Evolutionary conservation across 179 eudicot genomes (phyloP), one percentile per base, ranked within the genome.

Genomic region (Silene coronaria): DNA sequence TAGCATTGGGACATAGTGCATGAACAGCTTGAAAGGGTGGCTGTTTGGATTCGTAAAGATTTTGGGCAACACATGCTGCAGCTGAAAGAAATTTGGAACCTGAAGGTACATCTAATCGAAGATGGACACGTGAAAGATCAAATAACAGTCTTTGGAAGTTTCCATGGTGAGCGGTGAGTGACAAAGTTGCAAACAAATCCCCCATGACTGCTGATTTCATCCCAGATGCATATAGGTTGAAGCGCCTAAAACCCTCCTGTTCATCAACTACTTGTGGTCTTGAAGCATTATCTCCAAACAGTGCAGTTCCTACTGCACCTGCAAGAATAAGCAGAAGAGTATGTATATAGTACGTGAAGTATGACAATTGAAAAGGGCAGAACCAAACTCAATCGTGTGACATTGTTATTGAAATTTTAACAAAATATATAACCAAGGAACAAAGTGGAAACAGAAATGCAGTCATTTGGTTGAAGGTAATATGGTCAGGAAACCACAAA

Each of bases 111-210:
- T 93, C 92, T 67, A 93, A 36, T 17, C 88, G 88, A 51, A 80
- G 87, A 78, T 86, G 80, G 72, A 91, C 11, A 16, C 88, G 86
- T 42, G 97, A 89, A 17, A 93, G 93, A 85, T 93, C 98, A 17
- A 90, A 76, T 76, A 86, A 79, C 61, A 58, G 59, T 83, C 78
- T 87, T 71, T 93, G 97, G 83, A 93, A 93, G 78, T 91, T 90
- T 65, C 98, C 98, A 75, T 84, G 86, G 83, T 93, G 98, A 51
- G 88, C 91, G 3, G 93, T 83, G 58, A 91, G 77, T 63, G 91
- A 83, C 59, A 86, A 82, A 24, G 90, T 77, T 78, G 87, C 93
- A 75, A 88, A 89, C 10, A 85, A 32, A 79, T 93, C 95, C 11
- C 90, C 90, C 28, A 84, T 76, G 79, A 85, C 27, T 5, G 88